A percentile compares a stretch with the other conserved stretches of the same genome.
phyloP scores from a whole-genome alignment of 2,329 filamentous ascomycete genomes.

The Penicillium rolfsii region DNA sequence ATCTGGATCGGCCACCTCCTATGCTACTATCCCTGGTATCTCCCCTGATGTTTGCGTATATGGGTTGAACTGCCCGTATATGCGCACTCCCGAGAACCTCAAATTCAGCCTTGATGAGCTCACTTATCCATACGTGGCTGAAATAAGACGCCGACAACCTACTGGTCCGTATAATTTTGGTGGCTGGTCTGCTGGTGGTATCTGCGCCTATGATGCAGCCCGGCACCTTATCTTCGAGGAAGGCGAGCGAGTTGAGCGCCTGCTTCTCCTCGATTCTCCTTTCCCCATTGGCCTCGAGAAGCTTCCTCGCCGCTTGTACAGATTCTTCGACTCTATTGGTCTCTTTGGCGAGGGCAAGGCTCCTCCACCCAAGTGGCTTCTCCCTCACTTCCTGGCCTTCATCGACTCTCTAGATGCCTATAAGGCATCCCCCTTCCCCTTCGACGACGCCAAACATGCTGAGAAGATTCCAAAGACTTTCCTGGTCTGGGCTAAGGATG shows the following conservation, averaged over 20 bases:
- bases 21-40: constrained; percentile 47
- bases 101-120: constrained; percentile 42
- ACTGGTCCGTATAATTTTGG: constrained; percentile 65
- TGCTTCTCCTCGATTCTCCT: constrained; percentile 69
- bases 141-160: constrained; percentile 54
- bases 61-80: constrained; percentile 50
- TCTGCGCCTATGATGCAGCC: constrained; percentile 70
- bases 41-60: constrained; percentile 48
- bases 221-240: constrained; percentile 60
- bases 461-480: constrained; percentile 48
- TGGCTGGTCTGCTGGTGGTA: constrained; percentile 78
- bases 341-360: constrained; percentile 52
- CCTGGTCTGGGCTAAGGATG: constrained; percentile 54
- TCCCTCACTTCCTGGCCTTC: constrained; percentile 56
- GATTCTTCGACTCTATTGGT: constrained; percentile 53
- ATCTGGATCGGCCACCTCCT: constrained; percentile 53
- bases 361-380: constrained; percentile 53
- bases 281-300: constrained; percentile 70
- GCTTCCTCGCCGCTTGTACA: constrained; percentile 59
- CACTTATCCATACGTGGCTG: constrained; percentile 44
- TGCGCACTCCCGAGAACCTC: constrained; percentile 46
- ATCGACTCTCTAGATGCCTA: constrained; percentile 55
- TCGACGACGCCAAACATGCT: constrained; percentile 31
- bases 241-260: constrained; percentile 60
- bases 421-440: constrained; percentile 39